phyloP scores from a whole-genome alignment of 345 rosid species.

The Cardamine occulta region DNA sequence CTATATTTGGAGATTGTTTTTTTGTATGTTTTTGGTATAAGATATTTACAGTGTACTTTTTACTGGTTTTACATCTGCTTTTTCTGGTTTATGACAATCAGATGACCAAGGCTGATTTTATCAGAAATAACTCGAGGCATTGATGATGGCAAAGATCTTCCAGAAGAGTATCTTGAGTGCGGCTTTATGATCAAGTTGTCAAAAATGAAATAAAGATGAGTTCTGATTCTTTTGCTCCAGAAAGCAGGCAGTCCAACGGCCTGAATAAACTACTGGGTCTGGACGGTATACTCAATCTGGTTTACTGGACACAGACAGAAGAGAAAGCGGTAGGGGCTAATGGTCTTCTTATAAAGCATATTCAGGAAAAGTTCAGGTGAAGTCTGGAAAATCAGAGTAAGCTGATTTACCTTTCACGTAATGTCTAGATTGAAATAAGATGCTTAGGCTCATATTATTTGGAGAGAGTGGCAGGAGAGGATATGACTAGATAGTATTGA shows the following conservation, averaged over 20 bases:
- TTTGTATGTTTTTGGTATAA: background rate
- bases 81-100: conserved; percentile 43
- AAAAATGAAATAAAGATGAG: conserved; percentile 94
- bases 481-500: conserved; percentile 21
- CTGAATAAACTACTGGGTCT: conserved; percentile 83
- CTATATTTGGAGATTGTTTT: conserved; percentile 16
- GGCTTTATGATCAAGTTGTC: conserved; percentile 83
- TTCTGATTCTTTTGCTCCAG: conserved; percentile 75
- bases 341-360: conserved; percentile 89
- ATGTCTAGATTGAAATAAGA: conserved; percentile 25
- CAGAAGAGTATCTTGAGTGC: conserved; percentile 87
- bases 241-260: conserved; percentile 84
- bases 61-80: conserved; percentile 24
- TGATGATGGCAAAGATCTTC: conserved; percentile 94
- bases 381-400: conserved; percentile 93
- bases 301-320: conserved; percentile 81
- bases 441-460: conserved; percentile 6
- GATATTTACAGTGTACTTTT: conserved; percentile 7
- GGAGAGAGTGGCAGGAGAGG: background rate
- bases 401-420: conserved; percentile 36
- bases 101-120: conserved; percentile 94
- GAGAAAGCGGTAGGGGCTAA: conserved; percentile 95
- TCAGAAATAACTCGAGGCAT: conserved; percentile 90
- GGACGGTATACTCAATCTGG: conserved; percentile 90
- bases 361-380: conserved; percentile 93